Base-by-base conservation (phyloP, 2,329 filamentous ascomycete genomes). In the Byssothecium circinans region DNA sequence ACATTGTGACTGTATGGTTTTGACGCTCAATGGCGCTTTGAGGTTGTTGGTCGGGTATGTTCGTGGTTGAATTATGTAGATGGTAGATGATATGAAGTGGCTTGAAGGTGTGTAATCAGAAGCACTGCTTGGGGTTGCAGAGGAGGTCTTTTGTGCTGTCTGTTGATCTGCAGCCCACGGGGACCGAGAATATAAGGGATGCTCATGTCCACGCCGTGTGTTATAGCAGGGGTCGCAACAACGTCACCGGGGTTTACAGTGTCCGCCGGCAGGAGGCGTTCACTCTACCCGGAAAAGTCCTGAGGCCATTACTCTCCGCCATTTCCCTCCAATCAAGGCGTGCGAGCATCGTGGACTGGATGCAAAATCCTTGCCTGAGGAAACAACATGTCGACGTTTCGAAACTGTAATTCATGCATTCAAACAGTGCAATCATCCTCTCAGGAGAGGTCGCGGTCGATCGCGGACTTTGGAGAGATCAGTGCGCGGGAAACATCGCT, bases 1-100 rank as follows among this genome's bases (percentile, higher is more conserved):
- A 41, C 56, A 62, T 62, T 10, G 43, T 53, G 30, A 34, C 19
- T 17, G 27, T 36, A 19, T 20, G 30, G 34, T 20, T 38, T 46
- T 50, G 42, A 49, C 53, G 43, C 50, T 45, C 7, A 19, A 18
- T 22, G 23, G 25, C 14, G 40, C 15, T 32, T 30, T 10, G 23
- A 18, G 23, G 47, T 48, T 43, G 32, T 47, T 27, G 41, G 50
- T 41, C 30, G 39, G 23, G 10, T 30, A 20, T 20, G 38, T n/a
- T 20, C 18, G 10, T 22, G 32, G 27, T 40, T 25, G 43, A n/a
- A n/a, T n/a, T n/a, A n/a, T n/a, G n/a, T n/a, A n/a, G n/a, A n/a
- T n/a, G n/a, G n/a, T n/a, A n/a, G 40, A 34, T n/a, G 12, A 32
- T 22, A 12, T 14, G 40, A 23, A 32, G 17, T 14, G 17, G 7